Evolutionary conservation across 164 flowering plant genomes (phyloP).

Genomic region (Santalum album): DNA sequence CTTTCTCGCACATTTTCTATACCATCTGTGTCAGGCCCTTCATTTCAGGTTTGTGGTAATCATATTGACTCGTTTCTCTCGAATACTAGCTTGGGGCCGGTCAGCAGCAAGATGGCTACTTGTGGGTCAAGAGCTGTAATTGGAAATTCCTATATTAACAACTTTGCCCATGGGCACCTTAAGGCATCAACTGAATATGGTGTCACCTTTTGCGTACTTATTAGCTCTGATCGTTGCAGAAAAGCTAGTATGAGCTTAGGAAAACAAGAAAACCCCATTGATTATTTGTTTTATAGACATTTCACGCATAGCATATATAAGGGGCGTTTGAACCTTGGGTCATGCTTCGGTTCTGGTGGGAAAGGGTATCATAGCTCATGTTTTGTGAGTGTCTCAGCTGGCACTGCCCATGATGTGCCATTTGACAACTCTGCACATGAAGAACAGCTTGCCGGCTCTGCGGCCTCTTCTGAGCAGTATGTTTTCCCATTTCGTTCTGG

Average conservation of each 20-base stretch:
- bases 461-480: slow-evolving; percentile 29
- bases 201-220: slow-evolving; percentile 3
- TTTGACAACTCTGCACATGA: slow-evolving; percentile 27
- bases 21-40: slow-evolving; percentile 78
- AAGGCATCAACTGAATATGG: slow-evolving; percentile 3
- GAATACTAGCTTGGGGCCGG: slow-evolving; percentile 15
- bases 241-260: slow-evolving; percentile 35
- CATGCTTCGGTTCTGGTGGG: slow-evolving; percentile 7
- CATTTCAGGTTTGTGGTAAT: slow-evolving; percentile 65
- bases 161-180: slow-evolving; percentile 8
- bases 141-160: slow-evolving; percentile 12
- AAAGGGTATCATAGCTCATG: slow-evolving; percentile 23
- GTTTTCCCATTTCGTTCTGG: slow-evolving; percentile 5
- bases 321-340: slow-evolving; percentile 18
- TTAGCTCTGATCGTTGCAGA: slow-evolving; percentile 13
- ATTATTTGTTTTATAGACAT: slow-evolving; percentile 27
- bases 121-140: slow-evolving; percentile 22
- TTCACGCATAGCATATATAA: slow-evolving; percentile 21
- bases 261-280: slow-evolving; percentile 23
- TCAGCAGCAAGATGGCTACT: slow-evolving; percentile 20
- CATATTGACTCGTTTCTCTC: slow-evolving; percentile 40
- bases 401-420: slow-evolving; percentile 31
- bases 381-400: slow-evolving; percentile 19
- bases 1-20: slow-evolving; percentile 61
- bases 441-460: slow-evolving; percentile 21